Base-by-base conservation (phyloP, 306 rosid species). In the Rosa chinensis region DNA sequence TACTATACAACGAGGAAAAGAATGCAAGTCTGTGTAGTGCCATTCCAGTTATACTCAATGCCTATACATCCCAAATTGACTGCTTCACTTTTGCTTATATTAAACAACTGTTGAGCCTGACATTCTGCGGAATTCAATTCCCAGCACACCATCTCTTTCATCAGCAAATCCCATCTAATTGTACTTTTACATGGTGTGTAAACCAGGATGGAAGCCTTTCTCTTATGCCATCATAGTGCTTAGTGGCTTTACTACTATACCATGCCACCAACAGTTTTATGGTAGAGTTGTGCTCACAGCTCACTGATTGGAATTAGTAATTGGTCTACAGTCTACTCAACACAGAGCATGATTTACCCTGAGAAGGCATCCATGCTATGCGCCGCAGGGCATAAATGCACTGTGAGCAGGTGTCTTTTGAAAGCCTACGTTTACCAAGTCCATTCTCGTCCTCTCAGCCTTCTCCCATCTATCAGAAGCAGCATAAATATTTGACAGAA, bases 401-500 rank as follows among this genome's bases (percentile, higher is more conserved):
- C 91, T 87, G 82, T 77, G 80, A 55, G 92, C 89, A 0, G 82
- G 85, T 42, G 66, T 85, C 87, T 90, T 92, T 78, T 74, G 74
- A 70, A 84, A 71, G 77, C 93, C 85, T 72, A 73, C 77, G 11
- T 66, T 74, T 44, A 8, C 66, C 85, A 80, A 80, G 81, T 3
- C 70, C 76, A 74, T 73, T 86, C 89, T 87, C 75, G 79, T 53
- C 79, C 83, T 82, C 73, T 87, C 91, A 84, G 90, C 92, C 53
- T 84, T 85, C 89, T 84, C 93, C 97, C 97, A 92, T 71, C 77
- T 81, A 71, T 86, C 86, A 40, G 92, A 89, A 80, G 93, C 84
- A 80, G 95, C 91, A 72, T 87, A 89, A 72, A 90, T 92, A 84
- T 86, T 88, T 48, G 93, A 90, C 85, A 92, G 79, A 61, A 90